Percentiles rank a stretch among this genome's conserved stretches.
phyloP scores from a whole-genome alignment of 1,139 yeast species.

The Lodderomyces elongisporus region DNA sequence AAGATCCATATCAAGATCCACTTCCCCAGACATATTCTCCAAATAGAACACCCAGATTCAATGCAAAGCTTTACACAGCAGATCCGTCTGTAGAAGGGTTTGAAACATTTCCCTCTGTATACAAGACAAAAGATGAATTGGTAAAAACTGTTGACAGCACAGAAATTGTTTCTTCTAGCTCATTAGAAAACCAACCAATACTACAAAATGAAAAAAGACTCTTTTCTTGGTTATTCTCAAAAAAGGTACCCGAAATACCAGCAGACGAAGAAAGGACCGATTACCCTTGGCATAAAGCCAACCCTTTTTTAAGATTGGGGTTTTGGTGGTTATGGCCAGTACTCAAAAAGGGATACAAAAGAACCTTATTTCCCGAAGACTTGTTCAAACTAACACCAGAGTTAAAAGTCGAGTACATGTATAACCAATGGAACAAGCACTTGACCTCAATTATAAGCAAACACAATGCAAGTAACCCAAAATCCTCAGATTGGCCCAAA shows the following conservation, averaged over 20 bases:
- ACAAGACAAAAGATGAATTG: too few species aligned
- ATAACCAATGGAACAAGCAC: slow-evolving; percentile 24
- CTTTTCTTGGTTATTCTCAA: slow-evolving; percentile 32
- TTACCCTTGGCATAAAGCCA: slow-evolving; percentile 34
- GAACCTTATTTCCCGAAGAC: slow-evolving; percentile 39
- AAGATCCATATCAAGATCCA: too few species aligned
- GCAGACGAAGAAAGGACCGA: slow-evolving; percentile 32
- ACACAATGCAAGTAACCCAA: slow-evolving; percentile 10
- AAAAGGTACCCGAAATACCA: slow-evolving; percentile 32
- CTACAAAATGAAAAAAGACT: slow-evolving; percentile 26
- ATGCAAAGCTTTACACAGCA: too few species aligned
- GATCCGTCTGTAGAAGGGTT: too few species aligned
- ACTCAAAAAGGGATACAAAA: slow-evolving; percentile 36
- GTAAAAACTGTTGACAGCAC: too few species aligned
- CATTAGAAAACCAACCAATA: slow-evolving; percentile 10
- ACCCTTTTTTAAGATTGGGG: slow-evolving; percentile 23
- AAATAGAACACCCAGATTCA: too few species aligned
- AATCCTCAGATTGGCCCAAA: slow-evolving; percentile 28
- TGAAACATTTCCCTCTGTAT: too few species aligned
- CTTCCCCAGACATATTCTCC: too few species aligned
- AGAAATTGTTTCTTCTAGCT: too few species aligned
- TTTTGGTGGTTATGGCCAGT: slow-evolving; percentile 43
- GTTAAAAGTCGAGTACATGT: slow-evolving; percentile 39
- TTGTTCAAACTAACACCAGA: slow-evolving; percentile 36
- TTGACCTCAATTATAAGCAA: slow-evolving; percentile 20